Conservation (phyloP, 2,329 filamentous ascomycete genomes). For the Colletotrichum sansevieriae region DNA sequence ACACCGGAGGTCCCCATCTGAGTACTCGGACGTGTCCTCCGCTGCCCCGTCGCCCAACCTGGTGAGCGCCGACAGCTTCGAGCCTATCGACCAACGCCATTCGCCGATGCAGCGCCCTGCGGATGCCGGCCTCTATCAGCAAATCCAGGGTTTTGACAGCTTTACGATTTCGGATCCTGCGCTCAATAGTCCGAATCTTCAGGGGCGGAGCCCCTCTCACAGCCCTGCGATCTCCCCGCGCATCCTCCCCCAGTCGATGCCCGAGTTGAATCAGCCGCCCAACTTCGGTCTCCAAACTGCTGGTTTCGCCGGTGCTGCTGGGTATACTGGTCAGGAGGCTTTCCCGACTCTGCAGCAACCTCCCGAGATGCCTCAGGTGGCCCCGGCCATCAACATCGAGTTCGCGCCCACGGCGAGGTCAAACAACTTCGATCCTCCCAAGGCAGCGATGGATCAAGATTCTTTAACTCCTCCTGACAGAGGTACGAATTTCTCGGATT, state of each 20-base stretch:
- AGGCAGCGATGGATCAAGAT: constrained; percentile 77
- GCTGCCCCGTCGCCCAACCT: constrained; percentile 87
- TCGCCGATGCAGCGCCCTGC: constrained; percentile 85
- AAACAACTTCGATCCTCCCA: constrained; percentile 75
- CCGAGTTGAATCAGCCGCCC: constrained; percentile 64
- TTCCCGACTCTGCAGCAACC: constrained; percentile 65
- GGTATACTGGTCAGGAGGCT: constrained; percentile 59
- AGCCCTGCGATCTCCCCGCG: constrained; percentile 76
- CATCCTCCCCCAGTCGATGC: constrained; percentile 68
- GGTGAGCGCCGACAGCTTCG: constrained; percentile 82
- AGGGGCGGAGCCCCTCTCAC: constrained; percentile 85
- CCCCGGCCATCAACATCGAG: constrained; percentile 94
- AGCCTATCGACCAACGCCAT: constrained; percentile 76
- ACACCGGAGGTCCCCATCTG: constrained; percentile 90
- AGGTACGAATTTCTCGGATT: constrained; percentile 57
- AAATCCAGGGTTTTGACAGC: constrained; percentile 80
- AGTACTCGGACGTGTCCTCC: constrained; percentile 91
- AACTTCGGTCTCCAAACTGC: constrained; percentile 60
- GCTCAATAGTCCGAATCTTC: constrained; percentile 72
- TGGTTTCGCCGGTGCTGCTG: constrained; percentile 52
- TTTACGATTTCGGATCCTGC: constrained; percentile 85
- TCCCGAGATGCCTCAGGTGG: constrained; percentile 82
- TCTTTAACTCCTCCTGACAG: constrained; percentile 85
- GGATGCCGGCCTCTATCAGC: constrained; percentile 80
- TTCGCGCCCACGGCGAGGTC: constrained; percentile 82